A percentile compares a stretch with the other conserved stretches of the same genome.
phyloP scores from a whole-genome alignment of 2,329 filamentous ascomycete species.

The Ophiostoma tasmaniense region DNA sequence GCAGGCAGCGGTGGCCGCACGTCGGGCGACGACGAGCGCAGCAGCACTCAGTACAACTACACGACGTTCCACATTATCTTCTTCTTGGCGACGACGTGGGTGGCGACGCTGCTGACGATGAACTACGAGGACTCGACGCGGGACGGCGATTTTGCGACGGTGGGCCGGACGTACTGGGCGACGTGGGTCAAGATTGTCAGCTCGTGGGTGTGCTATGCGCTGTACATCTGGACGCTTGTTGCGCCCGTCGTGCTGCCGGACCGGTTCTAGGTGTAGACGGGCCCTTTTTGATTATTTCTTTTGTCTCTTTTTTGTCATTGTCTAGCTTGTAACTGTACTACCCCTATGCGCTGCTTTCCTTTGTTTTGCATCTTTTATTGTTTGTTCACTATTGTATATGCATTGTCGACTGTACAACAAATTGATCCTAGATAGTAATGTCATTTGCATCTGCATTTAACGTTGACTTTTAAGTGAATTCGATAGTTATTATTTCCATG shows the following conservation, averaged over 20 bases:
- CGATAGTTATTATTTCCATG: too few relatives aligned
- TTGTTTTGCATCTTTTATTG: not conserved
- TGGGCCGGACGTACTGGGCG: constrained; percentile 91
- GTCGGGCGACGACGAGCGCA: constrained; percentile 77
- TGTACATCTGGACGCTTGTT: constrained; percentile 88
- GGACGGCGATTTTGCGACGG: constrained; percentile 73
- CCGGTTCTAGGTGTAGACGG: constrained; percentile 50
- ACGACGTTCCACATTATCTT: constrained; percentile 95
- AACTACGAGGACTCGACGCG: constrained; percentile 59
- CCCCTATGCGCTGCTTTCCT: not conserved
- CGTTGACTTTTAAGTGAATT: too few relatives aligned
- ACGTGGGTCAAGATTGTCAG: constrained; percentile 99
- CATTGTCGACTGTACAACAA: not conserved
- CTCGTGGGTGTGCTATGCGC: constrained; percentile 89
- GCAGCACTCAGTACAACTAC: constrained; percentile 91
- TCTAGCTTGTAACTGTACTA: not conserved
- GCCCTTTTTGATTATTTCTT: not conserved
- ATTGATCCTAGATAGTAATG: not conserved
- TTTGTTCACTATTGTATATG: not conserved
- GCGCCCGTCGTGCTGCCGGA: constrained; percentile 81
- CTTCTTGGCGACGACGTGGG: constrained; percentile 92
- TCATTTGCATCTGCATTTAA: not conserved
- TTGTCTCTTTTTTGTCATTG: not conserved
- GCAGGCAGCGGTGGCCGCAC: constrained; percentile 56
- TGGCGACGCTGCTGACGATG: constrained; percentile 76